These are phyloP conservation scores for Beauveria bassiana DNA, from an alignment of 2,329 filamentous ascomycete species.

Conservation along the genomic window DNA sequence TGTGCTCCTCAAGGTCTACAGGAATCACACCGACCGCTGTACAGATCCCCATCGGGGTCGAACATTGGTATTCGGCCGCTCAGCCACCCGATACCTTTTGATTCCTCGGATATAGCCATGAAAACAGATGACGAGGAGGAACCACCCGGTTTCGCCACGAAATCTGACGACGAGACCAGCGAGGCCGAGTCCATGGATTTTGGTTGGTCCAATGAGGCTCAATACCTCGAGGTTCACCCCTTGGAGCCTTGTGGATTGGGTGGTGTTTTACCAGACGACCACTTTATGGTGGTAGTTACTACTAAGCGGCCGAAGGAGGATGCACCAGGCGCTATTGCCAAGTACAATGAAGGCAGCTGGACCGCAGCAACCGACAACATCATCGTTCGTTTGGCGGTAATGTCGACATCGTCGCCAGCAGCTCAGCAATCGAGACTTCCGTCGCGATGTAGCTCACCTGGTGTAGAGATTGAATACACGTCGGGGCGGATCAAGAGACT, in stretches of 20 bases:
- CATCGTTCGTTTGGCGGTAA: slow-evolving; percentile 32
- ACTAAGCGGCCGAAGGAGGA: slow-evolving; percentile 36
- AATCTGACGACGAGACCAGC: slow-evolving; percentile 27
- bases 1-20: slow-evolving; percentile 20
- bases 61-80: slow-evolving; percentile 41
- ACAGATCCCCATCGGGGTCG: slow-evolving; percentile 44
- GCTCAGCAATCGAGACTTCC: slow-evolving; percentile 5
- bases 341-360: slow-evolving; percentile 12
- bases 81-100: slow-evolving; percentile 20
- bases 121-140: slow-evolving; percentile 23
- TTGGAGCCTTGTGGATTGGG: slow-evolving; percentile 53
- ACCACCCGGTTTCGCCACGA: slow-evolving; percentile 24
- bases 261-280: slow-evolving; percentile 54
- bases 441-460: neutral
- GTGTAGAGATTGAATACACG: slow-evolving; percentile 39
- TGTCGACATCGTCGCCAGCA: slow-evolving; percentile 32
- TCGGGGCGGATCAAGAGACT: slow-evolving; percentile 34
- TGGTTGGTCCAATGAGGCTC: slow-evolving; percentile 36
- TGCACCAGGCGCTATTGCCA: neutral
- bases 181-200: slow-evolving; percentile 36
- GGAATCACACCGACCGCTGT: slow-evolving; percentile 19
- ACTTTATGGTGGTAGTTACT: slow-evolving; percentile 50
- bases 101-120: slow-evolving; percentile 19
- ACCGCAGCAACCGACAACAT: slow-evolving; percentile 32
- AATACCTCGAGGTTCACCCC: slow-evolving; percentile 28